Evolutionary conservation across 2,329 filamentous ascomycete genomes (phyloP).

Genomic region (Bipolaris cookei): DNA sequence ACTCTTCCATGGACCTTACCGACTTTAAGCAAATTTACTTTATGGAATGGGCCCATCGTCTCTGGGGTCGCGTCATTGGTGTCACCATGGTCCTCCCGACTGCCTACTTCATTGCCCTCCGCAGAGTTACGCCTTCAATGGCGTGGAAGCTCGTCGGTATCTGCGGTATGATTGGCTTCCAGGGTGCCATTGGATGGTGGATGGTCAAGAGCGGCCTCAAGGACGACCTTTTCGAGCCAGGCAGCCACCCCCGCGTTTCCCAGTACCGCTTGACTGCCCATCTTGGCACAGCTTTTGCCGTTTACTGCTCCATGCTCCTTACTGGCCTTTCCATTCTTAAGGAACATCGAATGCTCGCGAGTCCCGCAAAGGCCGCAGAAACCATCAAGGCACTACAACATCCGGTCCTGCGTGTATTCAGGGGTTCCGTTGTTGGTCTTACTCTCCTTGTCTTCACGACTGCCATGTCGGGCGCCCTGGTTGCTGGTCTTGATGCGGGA

Average conservation of each 20-base stretch:
- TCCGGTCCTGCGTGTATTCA: conserved; percentile 74
- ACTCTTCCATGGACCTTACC: conserved; percentile 87
- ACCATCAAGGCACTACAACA: conserved; percentile 65
- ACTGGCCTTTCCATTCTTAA: conserved; percentile 85
- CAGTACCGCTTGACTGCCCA: conserved; percentile 94
- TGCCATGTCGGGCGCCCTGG: conserved; percentile 90
- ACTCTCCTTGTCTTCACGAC: conserved; percentile 82
- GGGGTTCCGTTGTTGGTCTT: conserved; percentile 73
- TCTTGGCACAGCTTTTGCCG: conserved; percentile 86
- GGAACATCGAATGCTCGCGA: conserved; percentile 71
- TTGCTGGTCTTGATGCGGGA: conserved; percentile 93
- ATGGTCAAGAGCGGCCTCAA: conserved; percentile 98
- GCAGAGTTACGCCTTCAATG: conserved; percentile 79
- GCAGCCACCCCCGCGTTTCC: conserved; percentile 87
- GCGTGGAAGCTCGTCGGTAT: conserved; percentile 80
- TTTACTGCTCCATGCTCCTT: conserved; percentile 93
- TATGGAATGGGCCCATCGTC: conserved; percentile 97
- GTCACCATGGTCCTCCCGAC: conserved; percentile 88
- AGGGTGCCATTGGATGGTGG: conserved; percentile 97
- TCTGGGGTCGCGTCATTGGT: conserved; percentile 93
- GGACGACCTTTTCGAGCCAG: conserved; percentile 92
- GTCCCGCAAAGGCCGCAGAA: conserved; percentile 68
- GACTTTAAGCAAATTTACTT: conserved; percentile 99
- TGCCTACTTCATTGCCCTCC: conserved; percentile 82
- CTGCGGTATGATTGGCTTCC: conserved; percentile 87